A percentile compares a stretch with the other conserved stretches of the same genome.
These are phyloP conservation scores for Corymbia calophylla DNA, from an alignment of 441 rosid genomes.

Conservation along the genomic window DNA sequence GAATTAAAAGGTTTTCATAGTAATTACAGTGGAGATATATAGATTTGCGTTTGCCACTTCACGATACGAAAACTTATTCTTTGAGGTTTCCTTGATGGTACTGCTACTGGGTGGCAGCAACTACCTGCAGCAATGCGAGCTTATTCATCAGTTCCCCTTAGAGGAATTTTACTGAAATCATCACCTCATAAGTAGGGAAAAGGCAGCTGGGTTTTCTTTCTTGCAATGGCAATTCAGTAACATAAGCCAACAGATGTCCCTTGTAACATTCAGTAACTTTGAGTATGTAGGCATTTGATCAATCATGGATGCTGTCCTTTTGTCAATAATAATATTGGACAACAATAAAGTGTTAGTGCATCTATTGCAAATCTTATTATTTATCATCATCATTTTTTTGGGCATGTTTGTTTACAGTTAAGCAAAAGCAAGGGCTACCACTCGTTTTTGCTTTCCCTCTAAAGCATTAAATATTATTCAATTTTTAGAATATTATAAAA, in stretches of 20 bases:
- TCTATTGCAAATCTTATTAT: background rate
- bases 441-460: background rate
- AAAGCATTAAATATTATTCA: background rate
- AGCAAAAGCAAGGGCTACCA: background rate
- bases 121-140: background rate
- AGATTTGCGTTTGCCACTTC: background rate
- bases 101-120: background rate
- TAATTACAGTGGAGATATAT: background rate
- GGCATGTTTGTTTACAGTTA: background rate
- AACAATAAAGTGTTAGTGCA: background rate
- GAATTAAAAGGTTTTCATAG: background rate
- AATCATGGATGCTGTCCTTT: background rate
- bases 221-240: background rate
- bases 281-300: background rate
- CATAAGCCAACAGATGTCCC: background rate
- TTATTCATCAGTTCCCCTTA: background rate
- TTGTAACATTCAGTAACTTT: background rate
- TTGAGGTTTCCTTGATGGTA: background rate
- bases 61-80: background rate
- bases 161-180: background rate
- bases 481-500: background rate
- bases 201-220: background rate
- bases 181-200: background rate
- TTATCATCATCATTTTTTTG: background rate
- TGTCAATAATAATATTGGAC: background rate